A percentile compares a stretch with the other conserved stretches of the same genome.
These are phyloP conservation scores for Xylaria venustula DNA, from an alignment of 495 filamentous ascomycete species.

Conservation along the genomic window DNA sequence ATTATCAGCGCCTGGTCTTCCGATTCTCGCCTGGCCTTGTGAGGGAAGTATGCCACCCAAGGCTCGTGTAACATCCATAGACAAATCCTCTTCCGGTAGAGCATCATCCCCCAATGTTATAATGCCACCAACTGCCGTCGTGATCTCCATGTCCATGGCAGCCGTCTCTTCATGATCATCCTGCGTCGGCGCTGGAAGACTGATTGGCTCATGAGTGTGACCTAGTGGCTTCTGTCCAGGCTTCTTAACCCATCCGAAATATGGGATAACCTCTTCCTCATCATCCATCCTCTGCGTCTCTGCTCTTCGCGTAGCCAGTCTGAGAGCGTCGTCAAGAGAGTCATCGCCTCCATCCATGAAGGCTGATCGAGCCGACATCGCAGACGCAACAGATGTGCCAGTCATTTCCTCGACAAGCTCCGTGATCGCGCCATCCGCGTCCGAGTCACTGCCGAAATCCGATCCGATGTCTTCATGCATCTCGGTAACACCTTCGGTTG, in stretches of 20 bases:
- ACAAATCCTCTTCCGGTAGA: conserved; percentile 62
- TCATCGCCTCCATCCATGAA: conserved; percentile 57
- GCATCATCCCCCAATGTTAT: conserved; percentile 36
- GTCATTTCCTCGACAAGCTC: conserved; percentile 71
- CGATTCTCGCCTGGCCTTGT: conserved; percentile 22
- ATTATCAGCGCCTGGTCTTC: conserved; percentile 24
- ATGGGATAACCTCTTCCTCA: conserved; percentile 77
- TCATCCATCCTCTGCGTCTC: conserved; percentile 71
- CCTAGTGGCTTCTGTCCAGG: conserved; percentile 13
- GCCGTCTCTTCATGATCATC: conserved; percentile 25
- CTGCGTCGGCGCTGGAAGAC: not conserved
- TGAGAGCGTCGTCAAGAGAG: conserved; percentile 72
- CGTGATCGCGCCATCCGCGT: conserved; percentile 74
- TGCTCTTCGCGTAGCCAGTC: conserved; percentile 70
- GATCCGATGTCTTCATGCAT: conserved; percentile 53
- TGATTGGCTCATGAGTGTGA: conserved; percentile 16
- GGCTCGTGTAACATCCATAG: conserved; percentile 82
- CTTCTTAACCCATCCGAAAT: conserved; percentile 49
- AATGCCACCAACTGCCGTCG: conserved; percentile 56
- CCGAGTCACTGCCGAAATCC: conserved; percentile 53
- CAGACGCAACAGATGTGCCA: conserved; percentile 58
- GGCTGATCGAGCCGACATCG: conserved; percentile 55
- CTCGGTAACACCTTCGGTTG: conserved; percentile 58
- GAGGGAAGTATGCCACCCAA: conserved; percentile 77
- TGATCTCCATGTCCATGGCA: conserved; percentile 54